phyloP scores from a whole-genome alignment of 441 rosid species.

The Adansonia grandidieri region DNA sequence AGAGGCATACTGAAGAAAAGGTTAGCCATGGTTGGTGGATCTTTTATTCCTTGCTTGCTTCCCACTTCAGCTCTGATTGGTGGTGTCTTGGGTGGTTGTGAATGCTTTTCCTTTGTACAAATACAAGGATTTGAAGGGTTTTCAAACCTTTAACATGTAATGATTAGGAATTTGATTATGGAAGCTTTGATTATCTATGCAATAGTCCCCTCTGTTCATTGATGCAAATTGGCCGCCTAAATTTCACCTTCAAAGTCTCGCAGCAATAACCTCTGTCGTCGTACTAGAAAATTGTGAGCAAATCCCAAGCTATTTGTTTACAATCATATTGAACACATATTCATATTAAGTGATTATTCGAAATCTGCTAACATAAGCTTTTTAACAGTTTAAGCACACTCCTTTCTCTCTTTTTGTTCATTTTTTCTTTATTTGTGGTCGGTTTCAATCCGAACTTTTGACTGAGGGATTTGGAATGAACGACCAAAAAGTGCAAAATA shows the following conservation, averaged over 20 bases:
- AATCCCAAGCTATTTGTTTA: too few species aligned
- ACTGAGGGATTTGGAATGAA: too few species aligned
- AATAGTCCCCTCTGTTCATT: not conserved
- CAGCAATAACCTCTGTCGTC: not conserved
- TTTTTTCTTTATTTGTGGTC: too few species aligned
- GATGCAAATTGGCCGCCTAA: not conserved
- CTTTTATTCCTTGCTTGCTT: not conserved
- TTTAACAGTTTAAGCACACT: too few species aligned
- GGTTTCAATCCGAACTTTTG: too few species aligned
- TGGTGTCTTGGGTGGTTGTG: slow-evolving; percentile 16
- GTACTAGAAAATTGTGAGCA: too few species aligned
- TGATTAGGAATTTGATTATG: not conserved
- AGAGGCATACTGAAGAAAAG: slow-evolving; percentile 38
- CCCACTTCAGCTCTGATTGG: not conserved
- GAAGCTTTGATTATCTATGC: not conserved
- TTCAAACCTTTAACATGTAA: not conserved
- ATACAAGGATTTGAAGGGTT: not conserved
- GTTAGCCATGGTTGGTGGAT: not conserved
- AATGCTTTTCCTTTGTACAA: slow-evolving; percentile 8
- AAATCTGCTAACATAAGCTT: too few species aligned
- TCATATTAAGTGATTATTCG: too few species aligned
- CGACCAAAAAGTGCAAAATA: too few species aligned
- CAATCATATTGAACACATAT: too few species aligned
- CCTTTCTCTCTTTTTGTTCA: too few species aligned
- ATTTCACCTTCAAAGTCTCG: not conserved